Evolutionary conservation across 1,284 basidiomycete species (phyloP), one percentile per base, ranked within the genome.

Genomic region (Pulchroboletus neoregius): DNA sequence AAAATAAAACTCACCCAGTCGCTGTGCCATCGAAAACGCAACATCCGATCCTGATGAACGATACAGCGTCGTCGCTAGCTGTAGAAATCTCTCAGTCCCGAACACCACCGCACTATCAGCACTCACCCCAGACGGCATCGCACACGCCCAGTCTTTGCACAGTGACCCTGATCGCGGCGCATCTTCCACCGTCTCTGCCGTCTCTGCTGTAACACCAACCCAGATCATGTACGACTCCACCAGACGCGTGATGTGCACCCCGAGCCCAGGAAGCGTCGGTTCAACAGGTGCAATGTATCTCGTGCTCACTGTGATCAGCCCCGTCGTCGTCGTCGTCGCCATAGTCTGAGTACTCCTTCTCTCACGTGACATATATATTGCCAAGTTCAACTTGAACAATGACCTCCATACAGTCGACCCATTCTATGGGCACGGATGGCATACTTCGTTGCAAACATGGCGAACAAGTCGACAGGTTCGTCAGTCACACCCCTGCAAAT

Each of bases 181-280:
- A 35, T 65, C 71, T 34, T 69, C 68, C 23, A 76, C 77, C 47
- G 75, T 72, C 49, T 78, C 77, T 40, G 68, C 66, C 24, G 65
- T 52, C 26, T 66, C 68, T 28, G 76, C 73, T n/a, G 78, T 81
- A 6, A 34, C 44, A 2, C 89, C 88, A 34, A 87, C 72, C 90
- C 90, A 93, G 37, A 93, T 62, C 80, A 93, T 84, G 62, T 86
- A 88, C 43, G 88, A 87, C 58, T 80, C 78, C 27, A 79, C 76
- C 31, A 92, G 67, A 35, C 71, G 71, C 35, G 83, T 91, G 47
- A 87, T 72, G 56, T 89, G 85, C 48, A 91, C 68, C 8, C 73
- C 78, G 49, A 91, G 74, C 33, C 77, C 72, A 3, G 86, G 86
- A 28, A 77, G 60, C 13, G 70, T 69, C 38, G 68, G 62, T 48